phyloP scores from a whole-genome alignment of 2,329 filamentous ascomycete species.

The Pseudogymnoascus sp. region DNA sequence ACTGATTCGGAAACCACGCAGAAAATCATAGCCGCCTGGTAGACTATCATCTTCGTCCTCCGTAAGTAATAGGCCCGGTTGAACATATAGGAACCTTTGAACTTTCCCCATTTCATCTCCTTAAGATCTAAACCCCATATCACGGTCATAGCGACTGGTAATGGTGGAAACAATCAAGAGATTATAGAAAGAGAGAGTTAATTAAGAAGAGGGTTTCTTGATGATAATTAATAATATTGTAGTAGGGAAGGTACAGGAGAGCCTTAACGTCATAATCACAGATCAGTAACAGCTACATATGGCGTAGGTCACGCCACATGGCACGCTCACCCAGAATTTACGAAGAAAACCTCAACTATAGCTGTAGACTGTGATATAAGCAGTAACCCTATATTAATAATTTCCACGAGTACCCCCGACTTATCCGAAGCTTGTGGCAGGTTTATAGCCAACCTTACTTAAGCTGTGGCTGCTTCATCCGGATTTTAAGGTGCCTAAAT shows the following conservation, averaged over 20 bases:
- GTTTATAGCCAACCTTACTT: no score
- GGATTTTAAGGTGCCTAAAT: no score
- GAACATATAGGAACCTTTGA: conserved; percentile 50
- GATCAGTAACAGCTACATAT: no score
- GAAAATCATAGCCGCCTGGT: conserved; percentile 50
- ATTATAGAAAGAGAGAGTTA: not conserved
- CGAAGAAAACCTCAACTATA: no score
- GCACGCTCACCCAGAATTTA: no score
- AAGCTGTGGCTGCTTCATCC: no score
- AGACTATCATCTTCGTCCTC: conserved; percentile 49
- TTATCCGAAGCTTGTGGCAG: no score
- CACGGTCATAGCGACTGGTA: conserved; percentile 32
- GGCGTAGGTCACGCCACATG: no score
- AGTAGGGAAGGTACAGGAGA: not conserved
- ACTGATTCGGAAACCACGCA: conserved; percentile 48
- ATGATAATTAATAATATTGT: not conserved
- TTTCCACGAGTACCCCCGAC: no score
- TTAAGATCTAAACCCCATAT: conserved; percentile 49
- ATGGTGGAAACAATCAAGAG: not conserved
- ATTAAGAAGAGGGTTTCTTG: not conserved
- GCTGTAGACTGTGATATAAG: no score
- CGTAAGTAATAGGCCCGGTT: conserved; percentile 45
- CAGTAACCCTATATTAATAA: no score
- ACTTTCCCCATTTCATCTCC: conserved; percentile 50
- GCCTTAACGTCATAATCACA: conserved; percentile 50